A percentile compares a stretch with the other conserved stretches of the same genome.
These are phyloP conservation scores for Arxiozyma telluris DNA, from an alignment of 1,139 yeast species.

Conservation along the genomic window DNA sequence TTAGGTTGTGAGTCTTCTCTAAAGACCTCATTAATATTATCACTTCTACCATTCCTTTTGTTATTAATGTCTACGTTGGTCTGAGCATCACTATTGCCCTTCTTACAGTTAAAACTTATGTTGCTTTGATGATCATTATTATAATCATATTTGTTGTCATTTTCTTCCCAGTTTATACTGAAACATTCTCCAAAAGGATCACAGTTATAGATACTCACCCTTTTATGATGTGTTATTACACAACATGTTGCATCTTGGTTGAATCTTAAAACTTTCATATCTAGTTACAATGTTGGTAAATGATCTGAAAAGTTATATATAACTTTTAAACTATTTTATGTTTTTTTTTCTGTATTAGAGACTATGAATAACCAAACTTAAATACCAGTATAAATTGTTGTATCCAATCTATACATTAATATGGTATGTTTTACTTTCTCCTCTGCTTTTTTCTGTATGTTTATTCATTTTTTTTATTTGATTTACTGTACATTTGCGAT, in stretches of 20 bases:
- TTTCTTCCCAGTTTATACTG: constrained; percentile 17
- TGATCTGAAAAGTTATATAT: neutral
- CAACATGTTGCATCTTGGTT: constrained; percentile 31
- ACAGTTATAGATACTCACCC: constrained; percentile 26
- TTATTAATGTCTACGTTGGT: neutral
- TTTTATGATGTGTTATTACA: constrained; percentile 18
- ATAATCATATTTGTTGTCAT: neutral
- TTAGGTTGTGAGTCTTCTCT: neutral
- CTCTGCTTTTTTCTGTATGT: too few species aligned
- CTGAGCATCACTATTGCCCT: neutral
- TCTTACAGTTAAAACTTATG: neutral
- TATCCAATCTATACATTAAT: too few species aligned
- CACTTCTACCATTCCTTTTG: neutral
- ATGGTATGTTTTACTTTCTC: too few species aligned
- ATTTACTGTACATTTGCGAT: too few species aligned
- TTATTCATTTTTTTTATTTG: too few species aligned
- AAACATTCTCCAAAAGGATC: constrained; percentile 32
- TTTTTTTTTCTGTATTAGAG: neutral
- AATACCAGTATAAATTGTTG: too few species aligned
- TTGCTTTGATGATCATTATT: neutral
- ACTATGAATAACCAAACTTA: too few species aligned
- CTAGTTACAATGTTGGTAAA: neutral
- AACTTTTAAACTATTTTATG: neutral
- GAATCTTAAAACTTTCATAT: constrained; percentile 25
- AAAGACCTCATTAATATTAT: neutral